Evolutionary conservation across 306 rosid genomes (phyloP).

Genomic region (Sphenostylis stenocarpa): DNA sequence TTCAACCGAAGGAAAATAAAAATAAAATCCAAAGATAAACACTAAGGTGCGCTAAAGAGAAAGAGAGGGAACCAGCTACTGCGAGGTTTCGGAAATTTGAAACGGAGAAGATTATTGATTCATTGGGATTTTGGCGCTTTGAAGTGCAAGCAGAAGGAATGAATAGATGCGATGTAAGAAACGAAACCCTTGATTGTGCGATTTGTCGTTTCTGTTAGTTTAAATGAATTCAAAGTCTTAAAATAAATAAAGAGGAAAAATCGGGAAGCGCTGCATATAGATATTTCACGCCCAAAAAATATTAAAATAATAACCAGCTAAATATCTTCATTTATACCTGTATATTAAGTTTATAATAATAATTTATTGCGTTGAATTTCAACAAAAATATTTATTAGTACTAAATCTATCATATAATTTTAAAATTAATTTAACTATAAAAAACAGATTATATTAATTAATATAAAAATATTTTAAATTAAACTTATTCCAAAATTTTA

Average conservation of each 20-base stretch:
- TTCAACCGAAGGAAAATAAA: background rate
- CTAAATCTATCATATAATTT: too few relatives aligned
- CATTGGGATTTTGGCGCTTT: conserved; percentile 19
- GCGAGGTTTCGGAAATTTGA: conserved; percentile 22
- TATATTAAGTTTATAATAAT: too few relatives aligned
- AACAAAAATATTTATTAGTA: too few relatives aligned
- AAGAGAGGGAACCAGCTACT: conserved; percentile 23
- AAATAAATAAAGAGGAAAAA: background rate
- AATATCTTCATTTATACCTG: too few relatives aligned
- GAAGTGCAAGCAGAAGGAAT: background rate
- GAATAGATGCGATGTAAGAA: background rate
- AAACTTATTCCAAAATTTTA: too few relatives aligned
- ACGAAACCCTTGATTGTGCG: conserved; percentile 45
- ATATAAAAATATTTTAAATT: too few relatives aligned
- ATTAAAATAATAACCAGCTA: too few relatives aligned
- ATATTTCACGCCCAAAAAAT: background rate
- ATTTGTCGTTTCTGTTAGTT: conserved; percentile 28
- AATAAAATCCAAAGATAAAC: background rate
- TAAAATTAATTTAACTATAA: too few relatives aligned
- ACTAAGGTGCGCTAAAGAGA: conserved; percentile 12
- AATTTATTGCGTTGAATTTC: too few relatives aligned
- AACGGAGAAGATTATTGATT: conserved; percentile 14
- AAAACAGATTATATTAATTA: too few relatives aligned
- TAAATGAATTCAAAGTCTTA: background rate
- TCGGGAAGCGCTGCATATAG: background rate